Evolutionary conservation across 805 yeast species (phyloP), one percentile per base, ranked within the genome.

Genomic region (Candida koratica): DNA sequence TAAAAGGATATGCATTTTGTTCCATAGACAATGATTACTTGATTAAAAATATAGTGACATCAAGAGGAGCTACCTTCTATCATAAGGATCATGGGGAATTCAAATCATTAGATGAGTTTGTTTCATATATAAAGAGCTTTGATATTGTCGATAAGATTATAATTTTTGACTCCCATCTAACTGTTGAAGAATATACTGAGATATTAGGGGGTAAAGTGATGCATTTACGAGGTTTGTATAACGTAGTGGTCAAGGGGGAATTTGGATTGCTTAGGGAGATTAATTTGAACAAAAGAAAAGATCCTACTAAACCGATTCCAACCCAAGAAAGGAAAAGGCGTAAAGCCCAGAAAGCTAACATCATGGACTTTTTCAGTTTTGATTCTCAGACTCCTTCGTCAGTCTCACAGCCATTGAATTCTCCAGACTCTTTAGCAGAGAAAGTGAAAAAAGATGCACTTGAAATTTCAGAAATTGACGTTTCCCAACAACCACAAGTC

Each of bases 321-420:
- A 34, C 31, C 11, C 37, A 50, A 19, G 35, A 32, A 17, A 43
- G 63, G 19, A 61, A 60, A 35, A 46, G 68, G 42, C 47, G 61
- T 25, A 60, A 52, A 32, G 51, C 58, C 24, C 60, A 61, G 37
- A 52, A 54, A 26, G 63, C 59, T 2, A 55, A 51, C 32, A 58
- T 53, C 12, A 49, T 62, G 23, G 61, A 61, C 30, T 64, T 64
- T 35, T 61, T 64, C 12, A 23, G 33, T 3, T 9, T 28, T 3
- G 30, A 23, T 18, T 24, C 36, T 9, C 34, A 20, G 20, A 6
- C 7, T 6, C 26, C 26, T n/a, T 5, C 6, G 6, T 24, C 26
- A n/a, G 14, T 5, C 6, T 12, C 5, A 7, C 14, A 24, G 12
- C 11, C 14, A n/a, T 6, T 24, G 6, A 10, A 6, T 24, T 11